Percentiles rank a stretch among this genome's conserved stretches.
Evolutionary conservation across 768 basidiomycete genomes (phyloP).

Genomic region (Filobasidium floriforme): DNA sequence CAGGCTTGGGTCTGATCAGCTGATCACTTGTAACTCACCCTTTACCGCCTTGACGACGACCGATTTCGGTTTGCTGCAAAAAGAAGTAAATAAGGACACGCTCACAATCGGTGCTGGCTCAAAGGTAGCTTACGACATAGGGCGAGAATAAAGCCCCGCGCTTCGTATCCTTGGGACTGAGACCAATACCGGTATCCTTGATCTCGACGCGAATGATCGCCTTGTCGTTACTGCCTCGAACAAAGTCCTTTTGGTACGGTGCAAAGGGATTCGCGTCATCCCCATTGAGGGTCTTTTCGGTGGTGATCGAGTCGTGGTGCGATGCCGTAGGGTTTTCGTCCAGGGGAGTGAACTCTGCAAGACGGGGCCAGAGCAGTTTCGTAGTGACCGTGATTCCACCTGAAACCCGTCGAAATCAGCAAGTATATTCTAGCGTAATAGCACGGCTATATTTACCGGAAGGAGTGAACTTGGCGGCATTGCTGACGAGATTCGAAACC

Average conservation of each 20-base stretch:
- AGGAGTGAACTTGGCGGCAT: constrained; percentile 46
- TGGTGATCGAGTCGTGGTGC: not conserved
- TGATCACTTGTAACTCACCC: constrained; percentile 33
- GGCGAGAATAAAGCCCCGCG: constrained; percentile 48
- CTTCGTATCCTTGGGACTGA: constrained; percentile 59
- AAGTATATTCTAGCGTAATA: too few species aligned
- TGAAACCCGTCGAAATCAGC: not conserved
- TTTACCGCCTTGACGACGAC: constrained; percentile 51
- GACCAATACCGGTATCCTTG: constrained; percentile 62
- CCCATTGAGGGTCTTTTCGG: constrained; percentile 2
- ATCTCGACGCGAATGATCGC: constrained; percentile 70
- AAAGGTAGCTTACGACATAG: constrained; percentile 47
- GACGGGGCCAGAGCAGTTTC: constrained; percentile 46
- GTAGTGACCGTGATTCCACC: constrained; percentile 62
- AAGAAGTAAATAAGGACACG: constrained; percentile 11
- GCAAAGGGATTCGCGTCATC: not conserved
- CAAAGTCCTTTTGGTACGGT: not conserved
- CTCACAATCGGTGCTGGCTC: constrained; percentile 45
- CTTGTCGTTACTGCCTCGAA: constrained; percentile 22
- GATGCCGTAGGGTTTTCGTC: not conserved
- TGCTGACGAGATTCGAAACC: constrained; percentile 69
- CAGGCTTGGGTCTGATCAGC: not conserved
- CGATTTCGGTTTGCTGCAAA: constrained; percentile 47
- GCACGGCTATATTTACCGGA: not conserved
- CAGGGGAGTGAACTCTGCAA: constrained; percentile 20